Percentiles rank a stretch among this genome's conserved stretches.
Conservation (phyloP, 2,329 filamentous ascomycete genomes). For the Sclerotinia glacialis region DNA sequence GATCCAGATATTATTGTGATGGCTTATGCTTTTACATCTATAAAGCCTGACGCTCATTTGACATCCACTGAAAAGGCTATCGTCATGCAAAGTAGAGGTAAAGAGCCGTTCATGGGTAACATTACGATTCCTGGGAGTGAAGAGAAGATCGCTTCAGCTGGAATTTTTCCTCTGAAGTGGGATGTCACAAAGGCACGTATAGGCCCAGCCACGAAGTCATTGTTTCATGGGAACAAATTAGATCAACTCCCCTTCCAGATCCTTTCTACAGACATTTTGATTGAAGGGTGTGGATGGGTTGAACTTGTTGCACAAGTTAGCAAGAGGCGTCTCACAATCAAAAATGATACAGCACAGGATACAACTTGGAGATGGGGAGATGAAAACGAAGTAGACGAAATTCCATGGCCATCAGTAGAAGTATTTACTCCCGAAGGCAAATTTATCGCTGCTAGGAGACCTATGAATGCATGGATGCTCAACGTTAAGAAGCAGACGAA, state of each 20-base stretch:
- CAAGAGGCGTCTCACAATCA: conserved; percentile 44
- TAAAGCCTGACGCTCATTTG: conserved; percentile 62
- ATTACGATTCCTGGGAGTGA: conserved; percentile 60
- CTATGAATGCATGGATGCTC: conserved; percentile 68
- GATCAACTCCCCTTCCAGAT: conserved; percentile 76
- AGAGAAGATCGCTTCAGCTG: conserved; percentile 64
- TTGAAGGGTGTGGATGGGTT: conserved; percentile 92
- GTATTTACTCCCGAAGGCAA: conserved; percentile 83
- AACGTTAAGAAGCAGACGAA: conserved; percentile 53
- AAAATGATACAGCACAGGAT: neutral
- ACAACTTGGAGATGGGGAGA: neutral
- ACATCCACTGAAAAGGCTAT: conserved; percentile 79
- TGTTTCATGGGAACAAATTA: conserved; percentile 60
- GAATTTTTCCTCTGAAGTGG: conserved; percentile 69
- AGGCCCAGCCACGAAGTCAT: conserved; percentile 65
- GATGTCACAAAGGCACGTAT: conserved; percentile 81
- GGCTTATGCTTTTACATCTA: conserved; percentile 81
- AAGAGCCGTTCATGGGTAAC: conserved; percentile 57
- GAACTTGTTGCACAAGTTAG: conserved; percentile 83
- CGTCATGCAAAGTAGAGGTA: conserved; percentile 64
- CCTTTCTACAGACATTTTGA: conserved; percentile 76
- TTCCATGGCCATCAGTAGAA: conserved; percentile 69
- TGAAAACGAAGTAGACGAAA: conserved; percentile 28
- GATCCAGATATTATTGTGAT: conserved; percentile 65
- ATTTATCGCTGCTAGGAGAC: conserved; percentile 64